Evolutionary conservation across 352 stramenopile genomes (phyloP).

Genomic region (Albugo laibachii): DNA sequence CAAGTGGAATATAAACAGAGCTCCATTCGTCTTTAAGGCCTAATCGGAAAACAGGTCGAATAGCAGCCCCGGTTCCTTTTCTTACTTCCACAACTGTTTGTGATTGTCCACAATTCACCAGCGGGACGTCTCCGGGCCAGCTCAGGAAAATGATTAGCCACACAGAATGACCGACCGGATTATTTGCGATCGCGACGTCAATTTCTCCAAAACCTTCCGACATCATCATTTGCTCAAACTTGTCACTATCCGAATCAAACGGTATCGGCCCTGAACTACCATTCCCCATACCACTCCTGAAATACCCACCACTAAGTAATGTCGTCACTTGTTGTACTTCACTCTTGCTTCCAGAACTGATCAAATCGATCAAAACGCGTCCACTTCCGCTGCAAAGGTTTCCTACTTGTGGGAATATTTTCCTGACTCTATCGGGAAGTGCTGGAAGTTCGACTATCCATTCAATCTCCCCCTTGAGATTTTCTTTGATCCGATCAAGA

Average conservation of each 20-base stretch:
- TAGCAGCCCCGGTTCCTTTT: slow-evolving; percentile 12
- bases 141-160: slow-evolving; percentile 25
- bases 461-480: slow-evolving; percentile 22
- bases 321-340: slow-evolving; percentile 23
- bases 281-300: slow-evolving; percentile 10
- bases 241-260: slow-evolving; percentile 10
- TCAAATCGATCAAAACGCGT: slow-evolving; percentile 3
- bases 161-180: background rate
- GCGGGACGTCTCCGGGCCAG: slow-evolving; percentile 16
- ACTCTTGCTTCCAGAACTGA: slow-evolving; percentile 14
- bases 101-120: slow-evolving; percentile 15
- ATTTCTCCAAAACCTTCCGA: no score
- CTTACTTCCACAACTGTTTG: slow-evolving; percentile 20
- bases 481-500: slow-evolving; percentile 14
- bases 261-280: slow-evolving; percentile 8
- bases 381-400: slow-evolving; percentile 13
- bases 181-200: no score
- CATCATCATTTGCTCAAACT: no score
- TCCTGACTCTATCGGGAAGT: slow-evolving; percentile 12
- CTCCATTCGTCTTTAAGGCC: slow-evolving; percentile 13
- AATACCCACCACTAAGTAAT: slow-evolving; percentile 15
- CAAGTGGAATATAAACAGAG: background rate
- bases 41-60: slow-evolving; percentile 18
- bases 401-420: slow-evolving; percentile 6
- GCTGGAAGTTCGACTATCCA: slow-evolving; percentile 21